Evolutionary conservation across 75 land plant species (phyloP), one percentile per base, ranked within the genome.

Genomic region (Azolla pinnata): DNA sequence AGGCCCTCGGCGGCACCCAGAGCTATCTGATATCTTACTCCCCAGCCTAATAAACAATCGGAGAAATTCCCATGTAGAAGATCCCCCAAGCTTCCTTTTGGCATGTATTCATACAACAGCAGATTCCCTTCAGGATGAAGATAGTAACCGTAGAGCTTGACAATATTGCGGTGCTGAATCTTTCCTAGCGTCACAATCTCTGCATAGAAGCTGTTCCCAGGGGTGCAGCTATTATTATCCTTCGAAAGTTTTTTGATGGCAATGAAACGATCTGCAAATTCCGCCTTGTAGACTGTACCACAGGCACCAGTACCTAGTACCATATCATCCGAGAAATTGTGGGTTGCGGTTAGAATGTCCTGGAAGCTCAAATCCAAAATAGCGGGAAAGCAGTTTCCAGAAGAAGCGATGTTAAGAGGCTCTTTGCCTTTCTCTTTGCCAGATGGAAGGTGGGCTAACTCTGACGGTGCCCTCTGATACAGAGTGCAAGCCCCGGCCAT

Each of bases 101-200:
- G 60, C 97, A 92, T 92, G 79, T 78, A 92, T 63, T 92, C 97
- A 16, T 81, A 79, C 0, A 92, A 80, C 45, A 87, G 68, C n/a
- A 77, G 70, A 51, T 64, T 77, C 32, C 75, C 71, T 0, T 67
- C 82, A 33, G 59, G 68, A 51, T 59, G 75, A 4, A 66, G 53
- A 31, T 86, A 55, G 57, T 74, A 92, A 26, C 86, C 81, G 57
- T 82, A 75, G 16, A 92, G 84, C 77, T 78, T 84, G 27, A 92
- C 63, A 18, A 92, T 81, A 27, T 92, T 87, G 5, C 72, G 61
- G 42, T 92, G 97, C 65, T 86, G 72, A 10, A 92, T 85, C 35
- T 65, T 78, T 9, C 83, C 86, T 29, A 92, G 52, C 1, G 80
- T 72, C 27, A 78, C 81, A 57, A 92, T 79, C 50, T 90, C 87